phyloP scores from a whole-genome alignment of 2,329 filamentous ascomycete species.

The Alternaria sp. region DNA sequence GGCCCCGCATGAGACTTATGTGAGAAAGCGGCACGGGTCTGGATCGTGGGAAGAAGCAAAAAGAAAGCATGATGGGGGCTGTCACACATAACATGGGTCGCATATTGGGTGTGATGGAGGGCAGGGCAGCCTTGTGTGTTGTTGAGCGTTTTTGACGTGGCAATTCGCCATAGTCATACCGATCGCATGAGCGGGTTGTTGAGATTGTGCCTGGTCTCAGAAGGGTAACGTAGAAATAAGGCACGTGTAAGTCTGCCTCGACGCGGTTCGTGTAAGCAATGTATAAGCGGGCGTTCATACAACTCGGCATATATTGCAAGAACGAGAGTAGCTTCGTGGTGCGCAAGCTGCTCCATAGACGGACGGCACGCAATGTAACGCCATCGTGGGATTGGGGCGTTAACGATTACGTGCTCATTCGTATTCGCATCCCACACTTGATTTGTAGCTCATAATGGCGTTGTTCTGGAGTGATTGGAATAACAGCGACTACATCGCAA shows the following conservation, averaged over 20 bases:
- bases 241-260: background rate
- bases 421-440: background rate
- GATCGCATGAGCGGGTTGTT: background rate
- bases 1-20: slow-evolving; percentile 7
- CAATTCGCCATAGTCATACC: slow-evolving; percentile 3
- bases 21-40: slow-evolving; percentile 14
- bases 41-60: background rate
- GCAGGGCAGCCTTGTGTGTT: slow-evolving; percentile 4
- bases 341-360: background rate
- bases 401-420: background rate
- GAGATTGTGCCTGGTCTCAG: background rate
- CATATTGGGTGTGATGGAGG: slow-evolving; percentile 5
- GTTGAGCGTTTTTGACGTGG: slow-evolving; percentile 6
- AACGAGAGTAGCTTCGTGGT: background rate
- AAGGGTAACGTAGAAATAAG: background rate
- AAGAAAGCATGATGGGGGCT: slow-evolving; percentile 5
- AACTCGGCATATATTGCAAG: background rate
- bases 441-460: background rate
- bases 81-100: background rate
- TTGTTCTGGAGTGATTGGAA: background rate
- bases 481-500: slow-evolving; percentile 11
- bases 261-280: background rate
- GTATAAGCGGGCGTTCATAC: background rate
- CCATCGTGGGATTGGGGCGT: background rate
- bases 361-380: background rate